Percentiles rank a stretch among this genome's conserved stretches.
These are phyloP conservation scores for Exsudoporus floridanus DNA, from an alignment of 1,284 basidiomycete species.

Conservation along the genomic window DNA sequence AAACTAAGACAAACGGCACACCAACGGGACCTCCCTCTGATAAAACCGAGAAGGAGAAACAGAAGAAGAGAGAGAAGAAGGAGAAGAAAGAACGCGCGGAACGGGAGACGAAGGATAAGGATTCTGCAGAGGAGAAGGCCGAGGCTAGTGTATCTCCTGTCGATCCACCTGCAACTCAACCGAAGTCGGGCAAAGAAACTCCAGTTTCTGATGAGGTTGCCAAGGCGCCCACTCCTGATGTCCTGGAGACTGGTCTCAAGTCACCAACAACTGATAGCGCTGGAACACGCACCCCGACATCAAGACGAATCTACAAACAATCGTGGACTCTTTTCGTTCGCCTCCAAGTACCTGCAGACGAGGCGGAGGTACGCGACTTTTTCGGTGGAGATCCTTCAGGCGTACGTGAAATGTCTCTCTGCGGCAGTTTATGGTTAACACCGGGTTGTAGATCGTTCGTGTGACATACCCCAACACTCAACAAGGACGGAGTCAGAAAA, in stretches of 20 bases:
- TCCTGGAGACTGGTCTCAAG: slow-evolving; percentile 42
- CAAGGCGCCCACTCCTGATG: slow-evolving; percentile 32
- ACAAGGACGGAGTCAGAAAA: slow-evolving; percentile 49
- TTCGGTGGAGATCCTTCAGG: slow-evolving; percentile 67
- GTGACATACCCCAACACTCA: slow-evolving; percentile 60
- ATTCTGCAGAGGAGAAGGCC: slow-evolving; percentile 36
- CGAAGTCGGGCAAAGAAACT: slow-evolving; percentile 44
- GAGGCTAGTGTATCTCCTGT: slow-evolving; percentile 26
- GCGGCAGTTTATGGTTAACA: slow-evolving; percentile 4
- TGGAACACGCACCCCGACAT: slow-evolving; percentile 66
- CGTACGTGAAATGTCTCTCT: slow-evolving; percentile 40
- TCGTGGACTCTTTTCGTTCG: slow-evolving; percentile 87
- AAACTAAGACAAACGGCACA: slow-evolving; percentile 42
- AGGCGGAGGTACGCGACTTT: slow-evolving; percentile 72
- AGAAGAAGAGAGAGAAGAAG: slow-evolving; percentile 59
- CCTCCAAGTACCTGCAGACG: slow-evolving; percentile 56
- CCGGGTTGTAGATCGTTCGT: slow-evolving; percentile 58
- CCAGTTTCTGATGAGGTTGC: slow-evolving; percentile 36
- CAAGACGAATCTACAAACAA: slow-evolving; percentile 60
- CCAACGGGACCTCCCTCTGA: slow-evolving; percentile 35
- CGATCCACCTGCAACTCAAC: slow-evolving; percentile 21
- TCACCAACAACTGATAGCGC: slow-evolving; percentile 57
- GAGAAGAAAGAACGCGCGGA: slow-evolving; percentile 49
- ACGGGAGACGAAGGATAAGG: slow-evolving; percentile 38
- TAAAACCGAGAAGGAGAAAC: slow-evolving; percentile 50